phyloP scores from a whole-genome alignment of 148 eudicot genomes.

The Amaranthus palmeri region DNA sequence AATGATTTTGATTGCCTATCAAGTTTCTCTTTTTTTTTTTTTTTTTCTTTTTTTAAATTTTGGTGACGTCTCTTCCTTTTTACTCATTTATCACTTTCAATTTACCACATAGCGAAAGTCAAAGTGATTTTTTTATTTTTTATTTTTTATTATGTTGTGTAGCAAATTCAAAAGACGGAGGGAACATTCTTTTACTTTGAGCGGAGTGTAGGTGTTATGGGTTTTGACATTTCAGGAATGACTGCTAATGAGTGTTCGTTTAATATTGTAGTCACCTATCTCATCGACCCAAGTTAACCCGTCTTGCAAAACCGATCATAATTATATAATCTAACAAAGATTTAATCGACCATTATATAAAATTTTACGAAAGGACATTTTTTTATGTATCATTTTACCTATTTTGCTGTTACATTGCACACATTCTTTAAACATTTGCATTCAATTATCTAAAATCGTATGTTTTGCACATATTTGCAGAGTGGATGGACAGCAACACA shows the following conservation, averaged over 20 bases:
- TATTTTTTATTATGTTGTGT: neutral
- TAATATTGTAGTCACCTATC: neutral
- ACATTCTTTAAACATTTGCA: neutral
- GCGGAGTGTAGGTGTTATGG: neutral
- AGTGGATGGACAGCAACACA: constrained; percentile 52
- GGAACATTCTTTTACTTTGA: no score
- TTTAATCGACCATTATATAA: no score
- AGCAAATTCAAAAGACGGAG: neutral
- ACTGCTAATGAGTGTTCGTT: neutral
- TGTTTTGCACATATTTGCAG: constrained; percentile 37
- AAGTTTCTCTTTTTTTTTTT: neutral
- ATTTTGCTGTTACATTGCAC: neutral
- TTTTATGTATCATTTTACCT: neutral
- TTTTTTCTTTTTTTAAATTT: neutral
- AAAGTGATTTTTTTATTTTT: neutral
- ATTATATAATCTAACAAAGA: neutral
- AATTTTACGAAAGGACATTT: no score
- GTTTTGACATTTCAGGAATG: neutral
- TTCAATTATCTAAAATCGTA: constrained; percentile 1
- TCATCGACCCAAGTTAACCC: neutral
- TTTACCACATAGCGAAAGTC: neutral
- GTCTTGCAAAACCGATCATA: neutral
- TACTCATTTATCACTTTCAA: neutral
- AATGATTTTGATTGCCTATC: neutral
- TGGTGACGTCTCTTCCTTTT: neutral